A percentile compares a stretch with the other conserved stretches of the same genome.
phyloP scores from a whole-genome alignment of 495 filamentous ascomycete genomes.

The Penicillium cosmopolitanum region DNA sequence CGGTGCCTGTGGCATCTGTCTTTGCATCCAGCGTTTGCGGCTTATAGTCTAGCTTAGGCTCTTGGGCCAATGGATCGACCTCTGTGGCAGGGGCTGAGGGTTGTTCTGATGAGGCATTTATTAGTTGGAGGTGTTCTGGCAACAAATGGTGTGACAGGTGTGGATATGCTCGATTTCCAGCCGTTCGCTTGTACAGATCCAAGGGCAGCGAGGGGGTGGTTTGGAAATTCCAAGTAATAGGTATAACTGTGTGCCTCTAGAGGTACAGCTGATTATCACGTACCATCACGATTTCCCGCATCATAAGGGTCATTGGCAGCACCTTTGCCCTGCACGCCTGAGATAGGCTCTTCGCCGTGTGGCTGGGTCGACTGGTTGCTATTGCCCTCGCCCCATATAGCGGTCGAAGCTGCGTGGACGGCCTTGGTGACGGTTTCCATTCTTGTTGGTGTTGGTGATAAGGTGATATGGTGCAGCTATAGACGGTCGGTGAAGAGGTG shows the following conservation, averaged over 20 bases:
- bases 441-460: neutral
- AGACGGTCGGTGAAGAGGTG: neutral
- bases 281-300: slow-evolving; percentile 47
- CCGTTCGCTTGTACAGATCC: too few relatives aligned
- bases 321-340: slow-evolving; percentile 47
- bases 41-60: slow-evolving; percentile 16
- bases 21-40: slow-evolving; percentile 11
- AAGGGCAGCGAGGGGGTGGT: too few relatives aligned
- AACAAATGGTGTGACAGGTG: too few relatives aligned
- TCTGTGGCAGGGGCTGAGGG: slow-evolving; percentile 31
- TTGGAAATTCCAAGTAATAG: too few relatives aligned
- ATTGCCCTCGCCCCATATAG: slow-evolving; percentile 37
- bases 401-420: slow-evolving; percentile 38
- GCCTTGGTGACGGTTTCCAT: slow-evolving; percentile 47
- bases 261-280: slow-evolving; percentile 13
- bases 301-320: slow-evolving; percentile 46
- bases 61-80: slow-evolving; percentile 29
- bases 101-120: slow-evolving; percentile 35
- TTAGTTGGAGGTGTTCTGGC: neutral
- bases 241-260: neutral
- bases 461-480: neutral
- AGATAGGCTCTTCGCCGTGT: slow-evolving; percentile 45
- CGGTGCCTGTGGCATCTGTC: neutral
- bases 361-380: slow-evolving; percentile 16
- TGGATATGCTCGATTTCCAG: too few relatives aligned